These are phyloP conservation scores for Paramyrothecium sp. DNA, from an alignment of 2,329 filamentous ascomycete genomes.

Conservation along the genomic window DNA sequence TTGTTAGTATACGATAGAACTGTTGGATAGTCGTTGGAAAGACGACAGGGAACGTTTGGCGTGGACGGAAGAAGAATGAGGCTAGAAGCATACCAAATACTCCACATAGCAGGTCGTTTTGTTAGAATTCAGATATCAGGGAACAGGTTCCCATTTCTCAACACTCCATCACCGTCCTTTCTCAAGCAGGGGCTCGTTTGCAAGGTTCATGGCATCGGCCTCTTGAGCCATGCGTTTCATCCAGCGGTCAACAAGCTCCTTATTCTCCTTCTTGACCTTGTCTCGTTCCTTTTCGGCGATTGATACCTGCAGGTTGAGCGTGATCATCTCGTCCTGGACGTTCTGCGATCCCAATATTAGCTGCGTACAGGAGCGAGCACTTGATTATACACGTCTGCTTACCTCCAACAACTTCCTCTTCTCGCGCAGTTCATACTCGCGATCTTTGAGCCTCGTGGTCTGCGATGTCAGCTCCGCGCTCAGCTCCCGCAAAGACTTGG, in stretches of 20 bases:
- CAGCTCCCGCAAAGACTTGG: slow-evolving; percentile 59
- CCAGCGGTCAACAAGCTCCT: slow-evolving; percentile 86
- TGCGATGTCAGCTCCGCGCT: slow-evolving; percentile 61
- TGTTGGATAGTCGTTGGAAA: slow-evolving; percentile 11
- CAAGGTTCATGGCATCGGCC: slow-evolving; percentile 80
- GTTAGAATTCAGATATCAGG: slow-evolving; percentile 2
- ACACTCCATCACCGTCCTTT: slow-evolving; percentile 19
- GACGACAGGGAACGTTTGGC: slow-evolving; percentile 11
- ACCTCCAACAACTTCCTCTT: slow-evolving; percentile 83
- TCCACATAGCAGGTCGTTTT: slow-evolving; percentile 26
- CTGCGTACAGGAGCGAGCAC: not conserved
- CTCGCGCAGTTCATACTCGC: slow-evolving; percentile 79
- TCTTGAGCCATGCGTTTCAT: slow-evolving; percentile 85
- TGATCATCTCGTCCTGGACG: slow-evolving; percentile 90
- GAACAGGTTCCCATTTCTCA: slow-evolving; percentile 2
- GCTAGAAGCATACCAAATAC: slow-evolving; percentile 27
- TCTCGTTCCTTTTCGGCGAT: slow-evolving; percentile 76
- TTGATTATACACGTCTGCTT: slow-evolving; percentile 3
- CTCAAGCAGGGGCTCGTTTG: slow-evolving; percentile 47
- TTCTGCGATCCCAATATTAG: slow-evolving; percentile 44
- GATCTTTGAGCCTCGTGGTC: slow-evolving; percentile 68
- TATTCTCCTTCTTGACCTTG: slow-evolving; percentile 77
- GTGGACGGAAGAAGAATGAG: slow-evolving; percentile 12
- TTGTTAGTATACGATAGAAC: slow-evolving; percentile 24
- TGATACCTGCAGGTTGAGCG: slow-evolving; percentile 82